A percentile compares a stretch with the other conserved stretches of the same genome.
phyloP scores from a whole-genome alignment of 805 yeast genomes.

The Wickerhamiella qilinensis region DNA sequence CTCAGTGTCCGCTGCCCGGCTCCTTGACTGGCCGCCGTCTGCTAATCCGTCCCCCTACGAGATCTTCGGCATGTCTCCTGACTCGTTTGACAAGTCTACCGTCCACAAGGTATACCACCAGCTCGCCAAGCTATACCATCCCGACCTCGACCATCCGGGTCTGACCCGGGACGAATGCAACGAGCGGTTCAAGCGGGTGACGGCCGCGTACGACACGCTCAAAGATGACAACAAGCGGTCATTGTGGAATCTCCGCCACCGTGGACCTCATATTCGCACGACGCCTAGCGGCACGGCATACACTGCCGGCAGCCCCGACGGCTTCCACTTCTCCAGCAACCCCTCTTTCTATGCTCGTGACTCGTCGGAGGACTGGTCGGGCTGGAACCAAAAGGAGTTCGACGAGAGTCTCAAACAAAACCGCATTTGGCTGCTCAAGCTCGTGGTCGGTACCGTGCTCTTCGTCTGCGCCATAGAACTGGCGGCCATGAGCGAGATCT shows the following conservation, averaged over 20 bases:
- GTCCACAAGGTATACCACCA: conserved; percentile 38
- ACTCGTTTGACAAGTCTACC: conserved; percentile 23
- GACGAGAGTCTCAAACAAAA: conserved; percentile 25
- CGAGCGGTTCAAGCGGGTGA: conserved; percentile 38
- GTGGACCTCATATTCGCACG: background rate
- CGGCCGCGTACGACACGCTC: conserved; percentile 46
- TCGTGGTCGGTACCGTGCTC: conserved; percentile 26
- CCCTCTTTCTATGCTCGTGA: background rate
- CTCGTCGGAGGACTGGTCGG: conserved; percentile 13
- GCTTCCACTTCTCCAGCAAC: background rate
- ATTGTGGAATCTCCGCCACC: conserved; percentile 15
- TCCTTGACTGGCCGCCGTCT: conserved; percentile 38
- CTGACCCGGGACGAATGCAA: conserved; percentile 24
- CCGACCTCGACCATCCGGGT: conserved; percentile 33
- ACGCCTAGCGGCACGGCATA: too few relatives aligned
- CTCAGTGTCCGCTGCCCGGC: too few relatives aligned
- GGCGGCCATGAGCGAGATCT: conserved; percentile 17
- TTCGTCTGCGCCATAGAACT: conserved; percentile 26
- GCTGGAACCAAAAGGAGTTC: conserved; percentile 21
- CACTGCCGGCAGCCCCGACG: background rate
- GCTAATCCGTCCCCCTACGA: conserved; percentile 55
- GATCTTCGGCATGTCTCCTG: conserved; percentile 32
- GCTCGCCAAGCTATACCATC: conserved; percentile 66
- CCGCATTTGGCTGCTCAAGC: conserved; percentile 28
- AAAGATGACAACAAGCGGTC: conserved; percentile 29